These are phyloP conservation scores for Fraxinus platypoda DNA, from an alignment of 305 asterid species.

Conservation along the genomic window DNA sequence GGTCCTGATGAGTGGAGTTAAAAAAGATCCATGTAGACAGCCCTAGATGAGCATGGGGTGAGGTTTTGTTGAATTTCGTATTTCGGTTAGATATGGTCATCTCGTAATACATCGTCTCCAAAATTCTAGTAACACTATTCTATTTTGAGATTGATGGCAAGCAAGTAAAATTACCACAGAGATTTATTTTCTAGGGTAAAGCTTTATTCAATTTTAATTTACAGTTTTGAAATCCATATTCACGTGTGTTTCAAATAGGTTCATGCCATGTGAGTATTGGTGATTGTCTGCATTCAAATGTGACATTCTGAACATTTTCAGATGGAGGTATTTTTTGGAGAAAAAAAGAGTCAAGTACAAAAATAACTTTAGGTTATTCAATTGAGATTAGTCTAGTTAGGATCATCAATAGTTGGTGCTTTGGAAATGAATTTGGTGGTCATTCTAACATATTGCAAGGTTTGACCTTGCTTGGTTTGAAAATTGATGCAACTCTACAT, in stretches of 20 bases:
- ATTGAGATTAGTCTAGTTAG: neutral
- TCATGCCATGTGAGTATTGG: neutral
- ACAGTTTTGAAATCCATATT: neutral
- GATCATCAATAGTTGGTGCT: neutral
- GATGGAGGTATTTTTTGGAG: neutral
- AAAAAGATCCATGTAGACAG: neutral
- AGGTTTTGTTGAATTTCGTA: neutral
- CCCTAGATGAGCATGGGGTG: neutral
- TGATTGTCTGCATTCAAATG: neutral
- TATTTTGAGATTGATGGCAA: slow-evolving; percentile 1
- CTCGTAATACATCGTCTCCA: neutral
- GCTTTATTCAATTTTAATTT: neutral
- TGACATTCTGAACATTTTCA: neutral
- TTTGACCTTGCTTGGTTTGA: neutral
- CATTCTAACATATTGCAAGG: neutral
- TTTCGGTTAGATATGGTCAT: neutral
- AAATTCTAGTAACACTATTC: neutral
- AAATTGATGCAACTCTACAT: neutral
- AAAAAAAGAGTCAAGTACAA: neutral
- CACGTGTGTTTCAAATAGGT: neutral
- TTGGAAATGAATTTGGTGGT: neutral
- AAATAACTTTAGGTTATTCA: neutral
- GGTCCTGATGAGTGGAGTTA: neutral
- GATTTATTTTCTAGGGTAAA: neutral
- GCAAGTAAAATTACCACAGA: neutral